phyloP scores from a whole-genome alignment of 331 rosid species.

The Stylosanthes scabra region DNA sequence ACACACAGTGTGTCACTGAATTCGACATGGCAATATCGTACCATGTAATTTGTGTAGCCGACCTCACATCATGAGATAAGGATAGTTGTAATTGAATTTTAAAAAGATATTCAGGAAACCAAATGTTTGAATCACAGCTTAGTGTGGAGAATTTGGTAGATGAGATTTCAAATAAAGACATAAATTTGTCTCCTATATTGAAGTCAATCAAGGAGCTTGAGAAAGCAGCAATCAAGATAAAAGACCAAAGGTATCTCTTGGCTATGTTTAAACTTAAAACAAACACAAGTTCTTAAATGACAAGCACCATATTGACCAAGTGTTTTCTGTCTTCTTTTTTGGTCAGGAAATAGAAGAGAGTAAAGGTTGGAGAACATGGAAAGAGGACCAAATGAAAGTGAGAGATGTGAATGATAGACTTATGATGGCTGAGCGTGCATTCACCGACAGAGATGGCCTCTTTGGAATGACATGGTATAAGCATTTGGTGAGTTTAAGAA shows the following conservation, averaged over 20 bases:
- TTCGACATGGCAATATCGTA: constrained; percentile 1
- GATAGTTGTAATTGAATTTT: no score
- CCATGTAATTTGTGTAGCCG: no score
- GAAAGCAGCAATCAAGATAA: constrained; percentile 55
- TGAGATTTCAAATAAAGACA: constrained; percentile 49
- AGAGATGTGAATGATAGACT: constrained; percentile 73
- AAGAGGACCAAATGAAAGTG: constrained; percentile 51
- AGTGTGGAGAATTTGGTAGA: constrained; percentile 46
- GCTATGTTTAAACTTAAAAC: constrained; percentile 1
- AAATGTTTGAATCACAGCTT: constrained; percentile 43
- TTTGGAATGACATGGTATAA: constrained; percentile 70
- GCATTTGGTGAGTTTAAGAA: constrained; percentile 64
- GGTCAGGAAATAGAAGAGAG: constrained; percentile 56
- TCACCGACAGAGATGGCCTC: constrained; percentile 74
- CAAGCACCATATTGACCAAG: not conserved
- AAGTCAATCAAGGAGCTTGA: constrained; percentile 64
- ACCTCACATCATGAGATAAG: no score
- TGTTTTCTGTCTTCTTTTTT: not conserved
- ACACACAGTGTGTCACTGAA: not conserved
- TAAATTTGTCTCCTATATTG: constrained; percentile 59
- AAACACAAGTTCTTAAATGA: not conserved
- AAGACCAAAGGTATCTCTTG: constrained; percentile 55
- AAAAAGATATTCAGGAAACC: constrained; percentile 8
- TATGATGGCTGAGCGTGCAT: constrained; percentile 82
- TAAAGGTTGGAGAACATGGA: constrained; percentile 52